Evolutionary conservation across 2,329 filamentous ascomycete species (phyloP).

Genomic region (Lecanicillium sp.): DNA sequence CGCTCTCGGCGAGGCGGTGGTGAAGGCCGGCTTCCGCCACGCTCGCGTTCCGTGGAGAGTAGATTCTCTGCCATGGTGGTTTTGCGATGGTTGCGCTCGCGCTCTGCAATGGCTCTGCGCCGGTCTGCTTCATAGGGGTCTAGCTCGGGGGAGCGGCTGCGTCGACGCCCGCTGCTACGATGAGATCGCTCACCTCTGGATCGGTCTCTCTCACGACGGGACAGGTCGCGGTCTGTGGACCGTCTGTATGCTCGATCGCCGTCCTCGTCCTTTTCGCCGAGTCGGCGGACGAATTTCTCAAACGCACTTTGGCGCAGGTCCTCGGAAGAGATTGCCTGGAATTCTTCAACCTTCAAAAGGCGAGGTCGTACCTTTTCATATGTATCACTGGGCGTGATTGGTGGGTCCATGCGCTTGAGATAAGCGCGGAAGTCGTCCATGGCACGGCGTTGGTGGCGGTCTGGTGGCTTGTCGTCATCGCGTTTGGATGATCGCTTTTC

Average conservation of each 20-base stretch:
- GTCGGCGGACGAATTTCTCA: conserved; percentile 81
- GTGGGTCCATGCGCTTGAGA: conserved; percentile 85
- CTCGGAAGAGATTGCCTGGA: conserved; percentile 72
- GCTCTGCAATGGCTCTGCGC: conserved; percentile 84
- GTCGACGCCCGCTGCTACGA: conserved; percentile 50
- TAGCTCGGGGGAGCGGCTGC: conserved; percentile 81
- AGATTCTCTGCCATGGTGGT: conserved; percentile 58
- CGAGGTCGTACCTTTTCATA: conserved; percentile 82
- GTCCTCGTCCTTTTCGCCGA: conserved; percentile 88
- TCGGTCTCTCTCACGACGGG: conserved; percentile 55
- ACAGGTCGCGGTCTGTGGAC: conserved; percentile 39
- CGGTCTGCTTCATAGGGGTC: conserved; percentile 95
- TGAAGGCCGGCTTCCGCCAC: conserved; percentile 27
- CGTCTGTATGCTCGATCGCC: conserved; percentile 56
- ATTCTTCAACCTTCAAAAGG: conserved; percentile 76
- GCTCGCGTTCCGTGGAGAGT: conserved; percentile 41
- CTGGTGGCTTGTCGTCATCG: conserved; percentile 77
- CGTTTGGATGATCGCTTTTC: conserved; percentile 76
- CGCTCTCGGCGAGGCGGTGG: conserved; percentile 33
- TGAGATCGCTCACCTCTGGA: conserved; percentile 55
- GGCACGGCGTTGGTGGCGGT: conserved; percentile 77
- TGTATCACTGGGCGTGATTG: conserved; percentile 66
- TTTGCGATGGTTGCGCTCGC: conserved; percentile 89
- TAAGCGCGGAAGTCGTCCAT: conserved; percentile 76
- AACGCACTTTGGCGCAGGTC: conserved; percentile 77